These are phyloP conservation scores for Sphaerobolus stellatus DNA, from an alignment of 1,284 basidiomycete genomes.

Conservation along the genomic window DNA sequence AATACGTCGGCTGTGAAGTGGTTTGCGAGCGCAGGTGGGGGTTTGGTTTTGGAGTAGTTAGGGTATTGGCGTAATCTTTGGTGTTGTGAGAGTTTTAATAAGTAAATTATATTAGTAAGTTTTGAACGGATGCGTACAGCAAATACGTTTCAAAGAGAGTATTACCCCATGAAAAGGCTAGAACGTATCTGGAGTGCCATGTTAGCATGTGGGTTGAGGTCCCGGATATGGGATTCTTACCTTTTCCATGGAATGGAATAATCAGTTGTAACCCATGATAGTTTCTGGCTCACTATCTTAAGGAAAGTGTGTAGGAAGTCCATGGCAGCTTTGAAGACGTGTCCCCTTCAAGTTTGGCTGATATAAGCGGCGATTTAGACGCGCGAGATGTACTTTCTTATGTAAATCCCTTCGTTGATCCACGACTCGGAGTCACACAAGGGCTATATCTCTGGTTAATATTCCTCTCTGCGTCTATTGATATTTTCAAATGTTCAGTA, in stretches of 20 bases:
- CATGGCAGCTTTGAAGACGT: too few species aligned
- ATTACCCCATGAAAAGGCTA: constrained; percentile 75
- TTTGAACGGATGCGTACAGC: constrained; percentile 50
- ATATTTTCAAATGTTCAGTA: too few species aligned
- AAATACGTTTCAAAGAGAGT: constrained; percentile 83
- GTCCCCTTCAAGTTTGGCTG: too few species aligned
- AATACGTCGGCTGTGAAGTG: constrained; percentile 79
- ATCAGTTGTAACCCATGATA: constrained; percentile 58
- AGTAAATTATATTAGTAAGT: background rate
- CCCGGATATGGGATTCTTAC: constrained; percentile 2
- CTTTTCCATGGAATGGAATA: constrained; percentile 12
- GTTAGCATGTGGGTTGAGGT: constrained; percentile 43
- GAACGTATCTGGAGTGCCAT: constrained; percentile 67
- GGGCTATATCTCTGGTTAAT: too few species aligned
- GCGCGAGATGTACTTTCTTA: too few species aligned
- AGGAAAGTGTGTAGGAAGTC: constrained; percentile 22
- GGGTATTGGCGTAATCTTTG: constrained; percentile 79
- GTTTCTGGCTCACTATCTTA: constrained; percentile 17
- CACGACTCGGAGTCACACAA: too few species aligned
- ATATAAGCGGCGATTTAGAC: too few species aligned
- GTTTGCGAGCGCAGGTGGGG: constrained; percentile 70
- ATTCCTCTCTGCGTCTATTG: too few species aligned
- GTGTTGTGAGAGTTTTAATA: background rate
- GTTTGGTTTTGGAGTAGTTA: constrained; percentile 74
- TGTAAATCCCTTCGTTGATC: too few species aligned